phyloP scores from a whole-genome alignment of 2,329 filamentous ascomycete species.

The Rutstroemia sp. region DNA sequence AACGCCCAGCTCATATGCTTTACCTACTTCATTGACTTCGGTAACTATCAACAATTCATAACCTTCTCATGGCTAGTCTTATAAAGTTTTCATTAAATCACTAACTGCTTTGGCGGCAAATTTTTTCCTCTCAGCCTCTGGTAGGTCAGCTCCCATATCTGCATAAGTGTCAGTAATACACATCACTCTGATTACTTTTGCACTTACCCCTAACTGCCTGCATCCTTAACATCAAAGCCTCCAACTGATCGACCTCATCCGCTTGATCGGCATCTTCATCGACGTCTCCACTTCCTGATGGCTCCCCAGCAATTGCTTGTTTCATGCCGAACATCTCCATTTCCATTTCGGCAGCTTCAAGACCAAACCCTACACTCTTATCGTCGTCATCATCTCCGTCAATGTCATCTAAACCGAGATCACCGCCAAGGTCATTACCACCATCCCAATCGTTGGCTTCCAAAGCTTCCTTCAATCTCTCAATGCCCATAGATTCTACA shows the following conservation, averaged over 20 bases:
- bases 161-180: constrained; percentile 23
- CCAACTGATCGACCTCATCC: constrained; percentile 47
- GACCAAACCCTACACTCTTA: constrained; percentile 24
- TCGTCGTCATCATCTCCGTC: constrained; percentile 27
- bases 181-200: background rate
- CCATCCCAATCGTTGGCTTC: constrained; percentile 58
- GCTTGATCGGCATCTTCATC: constrained; percentile 28
- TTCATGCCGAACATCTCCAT: constrained; percentile 34
- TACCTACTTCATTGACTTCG: background rate
- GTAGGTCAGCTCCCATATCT: constrained; percentile 51
- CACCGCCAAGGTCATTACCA: constrained; percentile 30
- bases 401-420: constrained; percentile 32
- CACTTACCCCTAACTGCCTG: constrained; percentile 42
- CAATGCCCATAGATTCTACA: constrained; percentile 51
- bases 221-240: constrained; percentile 57
- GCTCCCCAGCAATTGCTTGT: constrained; percentile 27
- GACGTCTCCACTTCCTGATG: constrained; percentile 16
- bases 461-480: constrained; percentile 52
- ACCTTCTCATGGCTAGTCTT: background rate
- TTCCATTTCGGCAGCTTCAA: constrained; percentile 31
- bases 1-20: background rate
- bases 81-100: constrained; percentile 51
- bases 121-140: constrained; percentile 52
- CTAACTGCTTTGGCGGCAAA: constrained; percentile 54
- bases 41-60: background rate